These are phyloP conservation scores for Talaromyces sp. DNA, from an alignment of 2,329 filamentous ascomycete genomes.

Conservation along the genomic window DNA sequence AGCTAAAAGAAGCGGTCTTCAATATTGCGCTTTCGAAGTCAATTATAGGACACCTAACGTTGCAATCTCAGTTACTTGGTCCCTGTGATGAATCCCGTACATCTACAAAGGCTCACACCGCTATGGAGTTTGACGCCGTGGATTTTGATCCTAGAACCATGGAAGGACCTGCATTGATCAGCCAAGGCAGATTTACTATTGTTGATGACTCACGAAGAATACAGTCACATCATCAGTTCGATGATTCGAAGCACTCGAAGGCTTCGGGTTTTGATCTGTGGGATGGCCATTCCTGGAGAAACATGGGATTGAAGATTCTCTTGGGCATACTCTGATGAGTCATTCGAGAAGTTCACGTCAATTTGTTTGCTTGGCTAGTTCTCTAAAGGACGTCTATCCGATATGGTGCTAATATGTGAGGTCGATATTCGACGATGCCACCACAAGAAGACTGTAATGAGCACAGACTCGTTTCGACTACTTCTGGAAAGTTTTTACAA, in stretches of 20 bases:
- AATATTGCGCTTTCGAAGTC: constrained; percentile 57
- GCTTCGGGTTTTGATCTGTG: constrained; percentile 69
- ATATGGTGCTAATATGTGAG: neutral
- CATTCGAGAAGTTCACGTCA: neutral
- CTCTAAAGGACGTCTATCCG: neutral
- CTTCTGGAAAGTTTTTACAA: neutral
- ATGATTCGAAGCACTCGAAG: constrained; percentile 71
- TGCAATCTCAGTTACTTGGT: neutral
- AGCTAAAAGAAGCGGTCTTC: constrained; percentile 4
- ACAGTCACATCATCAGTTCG: constrained; percentile 66
- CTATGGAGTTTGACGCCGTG: neutral
- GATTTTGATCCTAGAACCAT: neutral
- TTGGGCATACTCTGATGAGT: neutral
- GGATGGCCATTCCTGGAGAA: too few relatives aligned
- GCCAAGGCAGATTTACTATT: constrained; percentile 21
- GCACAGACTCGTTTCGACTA: neutral
- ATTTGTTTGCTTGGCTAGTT: neutral
- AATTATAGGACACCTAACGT: constrained; percentile 62
- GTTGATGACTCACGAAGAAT: constrained; percentile 54
- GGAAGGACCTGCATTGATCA: neutral
- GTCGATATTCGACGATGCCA: neutral
- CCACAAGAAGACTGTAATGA: too few relatives aligned
- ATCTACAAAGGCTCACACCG: neutral
- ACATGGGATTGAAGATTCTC: neutral
- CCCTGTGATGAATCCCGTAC: neutral